Conservation (phyloP, 495 filamentous ascomycete genomes). For the Penicillium flavigenum region DNA sequence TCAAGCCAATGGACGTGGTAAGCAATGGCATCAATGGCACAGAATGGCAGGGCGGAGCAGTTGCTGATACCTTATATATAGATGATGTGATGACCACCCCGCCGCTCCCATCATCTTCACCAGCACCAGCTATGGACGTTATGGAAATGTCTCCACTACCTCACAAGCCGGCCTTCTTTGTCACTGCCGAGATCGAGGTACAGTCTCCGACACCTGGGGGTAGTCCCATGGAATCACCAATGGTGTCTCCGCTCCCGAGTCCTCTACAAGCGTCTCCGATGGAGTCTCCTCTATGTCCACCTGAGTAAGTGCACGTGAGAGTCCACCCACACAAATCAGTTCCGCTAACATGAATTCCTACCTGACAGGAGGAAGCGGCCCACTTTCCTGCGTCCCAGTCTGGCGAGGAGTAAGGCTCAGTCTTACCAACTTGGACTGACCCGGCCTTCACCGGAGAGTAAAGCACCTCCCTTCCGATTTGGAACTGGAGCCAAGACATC, state of each 20-base stretch:
- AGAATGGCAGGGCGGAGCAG: constrained; percentile 8
- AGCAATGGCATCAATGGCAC: constrained; percentile 27
- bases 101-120: constrained; percentile 79
- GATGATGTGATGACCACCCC: constrained; percentile 77
- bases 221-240: constrained; percentile 52
- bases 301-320: constrained; percentile 36
- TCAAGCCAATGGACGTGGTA: constrained; percentile 68
- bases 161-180: constrained; percentile 73
- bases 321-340: background rate
- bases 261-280: constrained; percentile 53
- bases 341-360: constrained; percentile 1
- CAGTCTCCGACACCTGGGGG: constrained; percentile 63
- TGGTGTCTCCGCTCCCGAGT: constrained; percentile 35
- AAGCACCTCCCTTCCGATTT: constrained; percentile 74
- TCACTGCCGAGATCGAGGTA: constrained; percentile 57
- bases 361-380: constrained; percentile 40
- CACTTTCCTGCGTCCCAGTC: constrained; percentile 41
- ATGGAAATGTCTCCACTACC: constrained; percentile 97
- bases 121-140: constrained; percentile 65
- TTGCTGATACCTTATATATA: constrained; percentile 28
- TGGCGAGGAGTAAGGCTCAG: constrained; percentile 45
- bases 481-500: constrained; percentile 56
- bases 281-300: constrained; percentile 44
- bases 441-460: constrained; percentile 51
- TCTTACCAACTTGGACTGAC: constrained; percentile 42